Evolutionary conservation across 768 basidiomycete species (phyloP), one percentile per base, ranked within the genome.

Genomic region (Suillus bovinus): DNA sequence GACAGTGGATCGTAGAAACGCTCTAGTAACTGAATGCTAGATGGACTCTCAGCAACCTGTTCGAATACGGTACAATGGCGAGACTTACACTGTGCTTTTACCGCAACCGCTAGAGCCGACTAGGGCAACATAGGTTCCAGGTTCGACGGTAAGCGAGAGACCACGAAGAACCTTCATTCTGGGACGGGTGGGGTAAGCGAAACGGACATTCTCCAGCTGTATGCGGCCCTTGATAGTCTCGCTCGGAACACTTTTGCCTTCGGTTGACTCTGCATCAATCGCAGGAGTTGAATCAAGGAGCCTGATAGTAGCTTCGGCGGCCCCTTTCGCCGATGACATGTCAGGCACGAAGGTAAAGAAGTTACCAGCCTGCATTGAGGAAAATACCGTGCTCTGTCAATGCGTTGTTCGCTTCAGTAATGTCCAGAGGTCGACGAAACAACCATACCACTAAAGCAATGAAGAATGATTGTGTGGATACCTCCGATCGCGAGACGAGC

Each of bases 161-260:
- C 86, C 89, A 50, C 91, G 88, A 63, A 98, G 77, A 20, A 98
- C 93, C 52, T 89, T 89, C 20, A 93, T 86, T 68, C 85, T 85
- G 41, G 92, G 90, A 46, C 95, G 82, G 5, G 91, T 92, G 0
- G 95, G 95, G 76, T 97, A 97, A 13, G 90, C 85, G 84, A 98
- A 97, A 71, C 88, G 85, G 33, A 96, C 82, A 64, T 89, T 82
- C 72, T 94, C 88, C 66, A 96, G 84, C 27, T 81, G 82, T 62
- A 96, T 86, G 63, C 84, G 86, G 14, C 91, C 91, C 39, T 76
- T 70, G 38, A 82, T 78, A 20, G 76, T 74, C 17, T 76, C 68
- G 29, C 74, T 70, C 46, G 83, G 78, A 24, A 88, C 68, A 0
- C 68, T 68, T 70, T 86, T 86, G 61, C 91, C 91, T 55, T 82